Evolutionary conservation across 1,284 basidiomycete genomes (phyloP).

Genomic region (Irpex sp.): DNA sequence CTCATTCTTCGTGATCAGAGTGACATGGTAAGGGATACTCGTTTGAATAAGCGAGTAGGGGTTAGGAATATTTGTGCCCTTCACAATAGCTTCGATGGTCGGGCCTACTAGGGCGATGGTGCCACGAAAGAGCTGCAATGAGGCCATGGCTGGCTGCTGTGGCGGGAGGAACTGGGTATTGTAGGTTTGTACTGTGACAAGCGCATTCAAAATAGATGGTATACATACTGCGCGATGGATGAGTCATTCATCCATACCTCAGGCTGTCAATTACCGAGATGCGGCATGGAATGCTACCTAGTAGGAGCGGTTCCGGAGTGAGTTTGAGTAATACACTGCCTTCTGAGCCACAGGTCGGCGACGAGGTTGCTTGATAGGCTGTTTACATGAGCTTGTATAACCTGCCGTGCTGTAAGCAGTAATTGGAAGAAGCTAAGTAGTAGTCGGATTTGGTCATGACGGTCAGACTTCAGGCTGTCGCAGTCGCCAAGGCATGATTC

Average conservation of each 20-base stretch:
- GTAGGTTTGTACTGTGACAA: not conserved
- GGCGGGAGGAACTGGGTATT: not conserved
- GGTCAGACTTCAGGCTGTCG: no score
- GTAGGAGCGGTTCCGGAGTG: not conserved
- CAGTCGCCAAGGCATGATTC: no score
- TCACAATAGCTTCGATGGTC: conserved; percentile 27
- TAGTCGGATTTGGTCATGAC: no score
- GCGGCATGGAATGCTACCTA: not conserved
- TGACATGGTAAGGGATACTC: conserved; percentile 34
- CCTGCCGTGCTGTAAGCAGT: not conserved
- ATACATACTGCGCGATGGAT: not conserved
- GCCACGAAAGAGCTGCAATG: conserved; percentile 8
- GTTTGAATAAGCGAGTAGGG: conserved; percentile 10
- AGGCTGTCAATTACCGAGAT: not conserved
- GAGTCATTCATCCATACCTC: not conserved
- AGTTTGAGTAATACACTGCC: not conserved
- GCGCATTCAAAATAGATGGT: not conserved
- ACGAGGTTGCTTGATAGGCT: not conserved
- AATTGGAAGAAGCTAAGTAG: not conserved
- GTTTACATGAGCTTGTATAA: not conserved
- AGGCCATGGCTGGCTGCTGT: not conserved
- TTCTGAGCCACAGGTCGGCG: not conserved
- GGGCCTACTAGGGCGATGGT: conserved; percentile 26
- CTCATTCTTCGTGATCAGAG: conserved; percentile 34
- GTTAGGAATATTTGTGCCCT: conserved; percentile 11